phyloP scores from a whole-genome alignment of 306 rosid species.

The Abrus precatorius region DNA sequence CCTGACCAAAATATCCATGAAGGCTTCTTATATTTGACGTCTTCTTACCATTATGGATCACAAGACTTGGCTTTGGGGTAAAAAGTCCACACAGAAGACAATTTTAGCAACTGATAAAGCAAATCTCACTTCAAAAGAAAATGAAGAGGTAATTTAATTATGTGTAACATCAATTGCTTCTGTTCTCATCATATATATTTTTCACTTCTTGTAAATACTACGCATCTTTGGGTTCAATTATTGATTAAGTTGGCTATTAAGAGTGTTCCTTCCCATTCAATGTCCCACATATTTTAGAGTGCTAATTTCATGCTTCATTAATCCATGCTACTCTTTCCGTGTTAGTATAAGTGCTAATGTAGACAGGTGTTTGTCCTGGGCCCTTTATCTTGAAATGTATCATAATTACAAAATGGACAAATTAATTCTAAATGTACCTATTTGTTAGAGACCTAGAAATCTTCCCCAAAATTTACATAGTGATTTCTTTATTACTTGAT shows the following conservation, averaged over 20 bases:
- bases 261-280: not conserved
- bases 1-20: conserved; percentile 31
- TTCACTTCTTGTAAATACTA: not conserved
- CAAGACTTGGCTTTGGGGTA: conserved; percentile 81
- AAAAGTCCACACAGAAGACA: conserved; percentile 72
- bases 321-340: not conserved
- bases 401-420: conserved; percentile 14
- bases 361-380: not conserved
- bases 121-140: conserved; percentile 56
- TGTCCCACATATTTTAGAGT: conserved; percentile 5
- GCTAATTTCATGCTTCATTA: not conserved
- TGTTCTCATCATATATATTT: conserved; percentile 24
- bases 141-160: conserved; percentile 67
- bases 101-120: conserved; percentile 57
- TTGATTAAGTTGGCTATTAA: conserved; percentile 1
- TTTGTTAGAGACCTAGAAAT: conserved; percentile 23
- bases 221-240: not conserved
- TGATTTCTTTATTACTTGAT: conserved; percentile 14
- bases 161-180: conserved; percentile 1
- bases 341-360: not conserved
- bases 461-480: not conserved
- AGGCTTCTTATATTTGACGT: conserved; percentile 45
- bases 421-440: not conserved
- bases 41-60: conserved; percentile 66
- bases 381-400: conserved; percentile 24